Evolutionary conservation across 306 rosid species (phyloP).

Genomic region (Pterocarpus santalinus): DNA sequence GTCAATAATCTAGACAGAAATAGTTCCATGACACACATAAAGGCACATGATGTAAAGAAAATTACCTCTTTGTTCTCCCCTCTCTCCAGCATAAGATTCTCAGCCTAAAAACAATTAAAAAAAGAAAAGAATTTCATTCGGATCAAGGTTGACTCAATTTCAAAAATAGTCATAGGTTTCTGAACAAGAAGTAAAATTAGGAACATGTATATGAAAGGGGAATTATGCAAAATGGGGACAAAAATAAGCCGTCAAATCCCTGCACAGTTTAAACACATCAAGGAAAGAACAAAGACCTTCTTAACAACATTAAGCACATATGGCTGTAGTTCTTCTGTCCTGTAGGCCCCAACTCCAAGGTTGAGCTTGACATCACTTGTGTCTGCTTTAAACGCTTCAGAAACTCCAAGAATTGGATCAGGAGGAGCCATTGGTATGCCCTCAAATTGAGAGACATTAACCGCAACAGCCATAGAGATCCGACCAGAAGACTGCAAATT

Average conservation of each 20-base stretch:
- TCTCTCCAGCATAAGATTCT: slow-evolving; percentile 87
- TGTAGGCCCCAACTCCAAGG: slow-evolving; percentile 97
- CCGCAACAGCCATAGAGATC: slow-evolving; percentile 74
- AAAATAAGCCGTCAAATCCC: slow-evolving; percentile 17
- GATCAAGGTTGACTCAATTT: slow-evolving; percentile 27
- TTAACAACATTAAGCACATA: slow-evolving; percentile 94
- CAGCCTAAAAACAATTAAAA: slow-evolving; percentile 61
- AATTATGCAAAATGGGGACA: neutral
- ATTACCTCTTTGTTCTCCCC: slow-evolving; percentile 96
- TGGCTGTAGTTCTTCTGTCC: slow-evolving; percentile 90
- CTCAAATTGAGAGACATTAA: slow-evolving; percentile 87
- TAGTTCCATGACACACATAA: slow-evolving; percentile 38
- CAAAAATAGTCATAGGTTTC: slow-evolving; percentile 9
- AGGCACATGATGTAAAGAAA: slow-evolving; percentile 10
- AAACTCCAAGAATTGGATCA: slow-evolving; percentile 98
- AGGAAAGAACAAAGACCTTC: slow-evolving; percentile 62
- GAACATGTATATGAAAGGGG: slow-evolving; percentile 11
- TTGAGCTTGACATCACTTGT: slow-evolving; percentile 77
- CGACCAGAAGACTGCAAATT: slow-evolving; percentile 71
- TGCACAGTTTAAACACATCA: neutral
- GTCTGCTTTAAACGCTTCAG: slow-evolving; percentile 95
- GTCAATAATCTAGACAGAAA: slow-evolving; percentile 42
- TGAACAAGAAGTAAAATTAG: slow-evolving; percentile 30
- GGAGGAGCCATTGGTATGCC: slow-evolving; percentile 96
- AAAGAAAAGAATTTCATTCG: neutral